Percentiles rank a stretch among this genome's conserved stretches.
phyloP scores from a whole-genome alignment of 148 eudicot species.

The Talinum fruticosum region DNA sequence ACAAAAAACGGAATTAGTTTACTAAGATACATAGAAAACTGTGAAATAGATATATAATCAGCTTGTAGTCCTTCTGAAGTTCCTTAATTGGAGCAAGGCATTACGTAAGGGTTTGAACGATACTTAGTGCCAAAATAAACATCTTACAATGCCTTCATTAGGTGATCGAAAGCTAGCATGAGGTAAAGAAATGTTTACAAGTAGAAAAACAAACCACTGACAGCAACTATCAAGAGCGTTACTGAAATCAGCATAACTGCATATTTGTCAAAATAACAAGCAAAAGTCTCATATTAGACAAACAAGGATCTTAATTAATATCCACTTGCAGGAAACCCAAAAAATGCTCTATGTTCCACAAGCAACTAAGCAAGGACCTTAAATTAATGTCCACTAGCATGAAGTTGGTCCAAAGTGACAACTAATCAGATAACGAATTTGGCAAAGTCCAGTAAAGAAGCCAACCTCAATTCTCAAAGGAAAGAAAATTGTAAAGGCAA shows the following conservation, averaged over 20 bases:
- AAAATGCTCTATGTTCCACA: neutral
- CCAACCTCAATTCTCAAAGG: neutral
- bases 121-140: neutral
- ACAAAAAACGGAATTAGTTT: neutral
- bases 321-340: neutral
- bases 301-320: neutral
- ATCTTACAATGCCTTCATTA: neutral
- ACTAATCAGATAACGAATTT: neutral
- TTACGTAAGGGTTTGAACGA: neutral
- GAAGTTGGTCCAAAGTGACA: neutral
- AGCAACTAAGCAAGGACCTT: neutral
- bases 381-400: neutral
- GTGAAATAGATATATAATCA: neutral
- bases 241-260: no score
- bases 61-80: neutral
- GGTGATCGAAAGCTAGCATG: neutral
- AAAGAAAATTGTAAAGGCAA: constrained; percentile 2
- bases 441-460: neutral
- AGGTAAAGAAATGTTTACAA: neutral
- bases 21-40: neutral
- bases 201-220: neutral
- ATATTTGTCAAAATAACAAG: no score
- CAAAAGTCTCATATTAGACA: no score
- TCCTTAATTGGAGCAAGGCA: neutral
- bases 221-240: neutral